Conservation (phyloP, 2,329 filamentous ascomycete species). For the Ilyonectria robusta region DNA sequence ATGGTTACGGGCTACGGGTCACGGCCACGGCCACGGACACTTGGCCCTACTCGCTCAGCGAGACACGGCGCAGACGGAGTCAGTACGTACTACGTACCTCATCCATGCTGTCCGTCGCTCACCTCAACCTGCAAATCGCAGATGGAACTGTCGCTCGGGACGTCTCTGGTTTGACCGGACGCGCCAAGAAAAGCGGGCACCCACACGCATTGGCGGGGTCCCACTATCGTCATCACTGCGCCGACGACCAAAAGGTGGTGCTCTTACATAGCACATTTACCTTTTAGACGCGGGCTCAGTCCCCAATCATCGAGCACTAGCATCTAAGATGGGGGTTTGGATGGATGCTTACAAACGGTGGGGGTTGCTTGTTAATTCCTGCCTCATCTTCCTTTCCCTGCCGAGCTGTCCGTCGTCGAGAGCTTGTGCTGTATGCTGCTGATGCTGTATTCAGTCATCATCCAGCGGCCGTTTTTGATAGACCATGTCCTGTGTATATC, state of each 20-base stretch:
- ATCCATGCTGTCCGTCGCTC: slow-evolving; percentile 29
- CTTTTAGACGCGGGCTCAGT: slow-evolving; percentile 15
- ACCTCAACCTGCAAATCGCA: slow-evolving; percentile 37
- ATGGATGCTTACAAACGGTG: slow-evolving; percentile 33
- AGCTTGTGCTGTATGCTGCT: slow-evolving; percentile 11
- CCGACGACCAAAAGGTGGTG: slow-evolving; percentile 22
- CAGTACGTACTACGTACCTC: background rate
- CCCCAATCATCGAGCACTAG: slow-evolving; percentile 22
- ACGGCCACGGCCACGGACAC: background rate
- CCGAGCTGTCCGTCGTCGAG: slow-evolving; percentile 4
- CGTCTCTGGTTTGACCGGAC: slow-evolving; percentile 35
- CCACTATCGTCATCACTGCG: slow-evolving; percentile 48
- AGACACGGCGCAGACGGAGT: background rate
- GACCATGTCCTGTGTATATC: background rate
- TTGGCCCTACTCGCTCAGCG: background rate
- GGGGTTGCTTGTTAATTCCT: slow-evolving; percentile 32
- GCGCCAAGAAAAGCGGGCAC: slow-evolving; percentile 48
- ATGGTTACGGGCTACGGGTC: slow-evolving; percentile 20
- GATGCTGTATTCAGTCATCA: slow-evolving; percentile 9
- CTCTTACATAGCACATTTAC: slow-evolving; percentile 29
- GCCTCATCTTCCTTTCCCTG: slow-evolving; percentile 16
- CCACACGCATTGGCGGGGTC: slow-evolving; percentile 45
- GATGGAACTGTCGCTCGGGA: slow-evolving; percentile 24
- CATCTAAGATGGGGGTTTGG: slow-evolving; percentile 11
- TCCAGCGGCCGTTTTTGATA: background rate